Conservation (phyloP, 371 early-diverging fungal genomes). For the Funneliformis caledonium region DNA sequence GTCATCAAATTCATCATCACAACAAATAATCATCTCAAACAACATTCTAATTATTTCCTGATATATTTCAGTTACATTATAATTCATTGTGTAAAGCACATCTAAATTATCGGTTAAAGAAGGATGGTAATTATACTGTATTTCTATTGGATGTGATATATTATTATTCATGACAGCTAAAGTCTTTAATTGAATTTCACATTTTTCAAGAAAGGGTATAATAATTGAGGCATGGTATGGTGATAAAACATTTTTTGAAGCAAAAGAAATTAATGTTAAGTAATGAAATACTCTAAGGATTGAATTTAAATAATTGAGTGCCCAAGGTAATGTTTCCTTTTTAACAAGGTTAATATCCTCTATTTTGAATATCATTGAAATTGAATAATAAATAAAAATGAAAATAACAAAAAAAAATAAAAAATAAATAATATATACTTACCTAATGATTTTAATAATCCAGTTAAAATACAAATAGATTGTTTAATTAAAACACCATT, state of each 20-base stretch:
- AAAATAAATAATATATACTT: neutral
- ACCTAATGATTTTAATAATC: conserved; percentile 24
- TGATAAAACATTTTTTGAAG: neutral
- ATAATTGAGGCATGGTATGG: neutral
- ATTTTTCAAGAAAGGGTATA: conserved; percentile 21
- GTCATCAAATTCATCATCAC: neutral
- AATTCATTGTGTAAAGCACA: conserved; percentile 1
- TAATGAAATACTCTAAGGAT: conserved; percentile 30
- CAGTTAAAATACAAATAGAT: conserved; percentile 17
- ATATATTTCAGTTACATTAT: neutral
- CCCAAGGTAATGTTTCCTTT: conserved; percentile 27
- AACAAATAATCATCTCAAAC: conserved; percentile 30
- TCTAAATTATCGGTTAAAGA: conserved; percentile 32
- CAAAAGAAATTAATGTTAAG: conserved; percentile 22
- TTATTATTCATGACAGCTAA: neutral
- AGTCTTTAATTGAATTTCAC: neutral
- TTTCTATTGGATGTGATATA: neutral
- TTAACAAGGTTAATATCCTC: neutral
- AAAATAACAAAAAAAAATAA: neutral
- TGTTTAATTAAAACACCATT: conserved; percentile 1
- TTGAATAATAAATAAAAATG: neutral
- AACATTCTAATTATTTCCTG: conserved; percentile 26
- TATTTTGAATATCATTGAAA: conserved; percentile 1
- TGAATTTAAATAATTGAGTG: conserved; percentile 15
- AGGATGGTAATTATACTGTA: conserved; percentile 16